Evolutionary conservation across 352 stramenopile species (phyloP), one percentile per base, ranked within the genome.

Genomic region (Phytophthora syringae): DNA sequence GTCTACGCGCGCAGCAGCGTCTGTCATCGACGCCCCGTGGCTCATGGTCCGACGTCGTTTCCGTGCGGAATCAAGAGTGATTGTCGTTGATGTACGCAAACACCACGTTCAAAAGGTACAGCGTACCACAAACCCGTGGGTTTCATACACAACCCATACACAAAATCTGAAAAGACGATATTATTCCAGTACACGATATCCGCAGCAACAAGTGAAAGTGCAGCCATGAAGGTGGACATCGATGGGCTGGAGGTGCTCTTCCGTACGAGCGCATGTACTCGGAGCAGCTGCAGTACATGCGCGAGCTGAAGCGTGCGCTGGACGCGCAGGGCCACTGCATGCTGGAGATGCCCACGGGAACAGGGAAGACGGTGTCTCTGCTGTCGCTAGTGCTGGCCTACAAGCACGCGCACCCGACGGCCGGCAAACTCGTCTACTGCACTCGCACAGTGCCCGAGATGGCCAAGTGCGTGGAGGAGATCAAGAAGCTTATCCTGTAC

Each of bases 201-300:
- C n/a, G n/a, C n/a, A n/a, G n/a, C n/a, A n/a, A n/a, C n/a, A n/a
- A n/a, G 28, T 32, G 28, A 32, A 32, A 32, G 5, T 32, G 60
- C 22, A n/a, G n/a, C n/a, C 15, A 98, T 98, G 92, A 86, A 90
- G 62, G 95, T 99, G 60, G 82, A 98, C 49, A 90, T 99, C 45
- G 97, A 99, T 84, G 97, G 94, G 27, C 79, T 99, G 16, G 90
- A 98, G 63, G 97, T 99, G 39, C 96, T 99, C 69, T 99, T 99
- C 74, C 97, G 37, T 99, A 99, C 58, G 81, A 91, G 52, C 83
- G 82, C 58, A 98, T 99, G 77, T 99, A 99, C 81, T 80, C 97
- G 37, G 98, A 99, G 76, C 98, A 99, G 83, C 97, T 99, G 65
- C 88, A 99, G 70, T 99, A 99, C 80, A 99, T 99, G 98, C 86